These are phyloP conservation scores for Hygrophoropsis aurantiaca DNA, from an alignment of 768 basidiomycete genomes.

Conservation along the genomic window DNA sequence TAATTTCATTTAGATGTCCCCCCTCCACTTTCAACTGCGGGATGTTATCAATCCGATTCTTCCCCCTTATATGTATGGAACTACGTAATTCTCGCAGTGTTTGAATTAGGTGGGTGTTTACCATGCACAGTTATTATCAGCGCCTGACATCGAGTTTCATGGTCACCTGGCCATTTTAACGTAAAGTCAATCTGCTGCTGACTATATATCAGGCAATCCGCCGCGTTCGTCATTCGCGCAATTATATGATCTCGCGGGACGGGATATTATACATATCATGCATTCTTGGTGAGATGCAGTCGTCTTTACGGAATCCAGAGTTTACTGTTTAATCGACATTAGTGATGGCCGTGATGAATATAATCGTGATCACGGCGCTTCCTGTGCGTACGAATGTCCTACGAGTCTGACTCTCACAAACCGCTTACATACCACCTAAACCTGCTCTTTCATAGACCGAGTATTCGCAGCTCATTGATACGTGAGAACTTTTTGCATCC, in stretches of 20 bases:
- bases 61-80: constrained; percentile 28
- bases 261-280: neutral
- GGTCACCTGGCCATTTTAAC: neutral
- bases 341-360: neutral
- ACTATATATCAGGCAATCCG: neutral
- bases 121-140: neutral
- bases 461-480: neutral
- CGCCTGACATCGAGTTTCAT: neutral
- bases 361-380: neutral
- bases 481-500: neutral
- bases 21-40: neutral
- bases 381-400: neutral
- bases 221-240: neutral
- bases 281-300: neutral
- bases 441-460: neutral
- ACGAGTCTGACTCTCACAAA: neutral
- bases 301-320: neutral
- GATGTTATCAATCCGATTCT: neutral
- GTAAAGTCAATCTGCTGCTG: constrained; percentile 2
- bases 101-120: constrained; percentile 5
- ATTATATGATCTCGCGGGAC: neutral
- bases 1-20: neutral
- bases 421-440: too few relatives aligned
- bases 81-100: constrained; percentile 20
- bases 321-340: too few relatives aligned